Conservation (phyloP, 495 filamentous ascomycete species). For the Neurospora sp. region DNA sequence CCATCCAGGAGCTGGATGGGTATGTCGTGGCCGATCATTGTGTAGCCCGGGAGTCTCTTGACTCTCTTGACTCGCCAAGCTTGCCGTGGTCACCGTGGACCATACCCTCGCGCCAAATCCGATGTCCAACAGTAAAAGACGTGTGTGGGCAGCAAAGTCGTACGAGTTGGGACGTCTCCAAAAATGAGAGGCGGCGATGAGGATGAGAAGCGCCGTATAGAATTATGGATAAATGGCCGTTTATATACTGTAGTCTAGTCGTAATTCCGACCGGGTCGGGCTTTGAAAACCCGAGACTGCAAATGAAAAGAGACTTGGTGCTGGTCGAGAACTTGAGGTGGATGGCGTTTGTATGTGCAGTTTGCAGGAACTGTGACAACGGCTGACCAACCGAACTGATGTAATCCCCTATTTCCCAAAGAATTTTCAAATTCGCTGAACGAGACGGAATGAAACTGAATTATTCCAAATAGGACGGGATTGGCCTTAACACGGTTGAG, state of each 20-base stretch:
- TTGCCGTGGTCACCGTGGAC: background rate
- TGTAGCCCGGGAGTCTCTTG: background rate
- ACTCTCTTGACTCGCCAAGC: background rate
- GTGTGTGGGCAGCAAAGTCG: background rate
- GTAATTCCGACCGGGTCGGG: background rate
- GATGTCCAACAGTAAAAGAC: background rate
- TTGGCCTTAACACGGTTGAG: background rate
- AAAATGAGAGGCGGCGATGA: background rate
- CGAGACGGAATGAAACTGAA: background rate
- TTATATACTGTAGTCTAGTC: background rate
- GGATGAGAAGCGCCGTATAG: background rate
- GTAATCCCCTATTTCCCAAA: background rate
- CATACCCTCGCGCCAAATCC: background rate
- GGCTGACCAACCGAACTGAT: background rate
- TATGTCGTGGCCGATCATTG: constrained; percentile 25
- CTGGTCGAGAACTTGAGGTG: background rate
- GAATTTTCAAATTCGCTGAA: background rate
- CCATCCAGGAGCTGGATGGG: constrained; percentile 24
- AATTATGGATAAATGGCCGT: background rate
- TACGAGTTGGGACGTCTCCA: background rate
- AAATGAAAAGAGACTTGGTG: background rate
- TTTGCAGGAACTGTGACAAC: background rate
- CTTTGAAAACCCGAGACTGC: background rate
- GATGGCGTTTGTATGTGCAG: background rate
- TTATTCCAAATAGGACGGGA: background rate